A percentile compares a stretch with the other conserved stretches of the same genome.
These are phyloP conservation scores for Podila horticola DNA, from an alignment of 192 early-diverging fungal genomes.

Conservation along the genomic window DNA sequence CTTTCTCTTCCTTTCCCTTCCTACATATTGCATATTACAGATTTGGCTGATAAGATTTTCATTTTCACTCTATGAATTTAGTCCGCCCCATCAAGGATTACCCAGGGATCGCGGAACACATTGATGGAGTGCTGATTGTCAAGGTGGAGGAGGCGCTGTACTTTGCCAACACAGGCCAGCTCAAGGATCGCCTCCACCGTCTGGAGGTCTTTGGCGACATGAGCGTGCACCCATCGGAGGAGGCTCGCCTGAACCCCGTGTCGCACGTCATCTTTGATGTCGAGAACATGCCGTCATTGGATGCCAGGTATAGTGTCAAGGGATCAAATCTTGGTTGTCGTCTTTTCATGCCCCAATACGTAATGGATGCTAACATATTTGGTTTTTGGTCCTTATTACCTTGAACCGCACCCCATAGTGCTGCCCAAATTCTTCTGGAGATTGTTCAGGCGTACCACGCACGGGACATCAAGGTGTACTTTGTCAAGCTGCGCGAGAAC, in stretches of 20 bases:
- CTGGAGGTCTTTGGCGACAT: conserved; percentile 95
- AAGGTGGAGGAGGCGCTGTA: conserved; percentile 93
- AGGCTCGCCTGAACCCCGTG: conserved; percentile 79
- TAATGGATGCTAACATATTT: background rate
- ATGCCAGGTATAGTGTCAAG: conserved; percentile 79
- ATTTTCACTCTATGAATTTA: conserved; percentile 40
- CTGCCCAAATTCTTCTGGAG: conserved; percentile 82
- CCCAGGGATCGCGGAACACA: conserved; percentile 72
- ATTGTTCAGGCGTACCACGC: conserved; percentile 89
- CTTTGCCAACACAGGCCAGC: conserved; percentile 97
- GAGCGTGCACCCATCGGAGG: conserved; percentile 94
- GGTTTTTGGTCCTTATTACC: background rate
- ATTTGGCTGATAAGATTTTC: background rate
- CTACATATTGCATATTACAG: too few relatives aligned
- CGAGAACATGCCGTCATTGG: conserved; percentile 86
- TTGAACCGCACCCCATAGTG: too few relatives aligned
- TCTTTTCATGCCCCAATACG: background rate
- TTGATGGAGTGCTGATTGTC: conserved; percentile 89
- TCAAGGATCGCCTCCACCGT: conserved; percentile 93
- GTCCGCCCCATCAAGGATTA: conserved; percentile 77
- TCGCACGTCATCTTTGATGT: conserved; percentile 92
- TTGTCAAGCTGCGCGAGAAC: conserved; percentile 86
- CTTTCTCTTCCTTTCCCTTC: too few relatives aligned
- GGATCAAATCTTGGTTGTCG: background rate
- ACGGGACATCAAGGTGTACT: conserved; percentile 87